Base-by-base conservation (phyloP, 2,329 filamentous ascomycete genomes). In the Apiospora marii region DNA sequence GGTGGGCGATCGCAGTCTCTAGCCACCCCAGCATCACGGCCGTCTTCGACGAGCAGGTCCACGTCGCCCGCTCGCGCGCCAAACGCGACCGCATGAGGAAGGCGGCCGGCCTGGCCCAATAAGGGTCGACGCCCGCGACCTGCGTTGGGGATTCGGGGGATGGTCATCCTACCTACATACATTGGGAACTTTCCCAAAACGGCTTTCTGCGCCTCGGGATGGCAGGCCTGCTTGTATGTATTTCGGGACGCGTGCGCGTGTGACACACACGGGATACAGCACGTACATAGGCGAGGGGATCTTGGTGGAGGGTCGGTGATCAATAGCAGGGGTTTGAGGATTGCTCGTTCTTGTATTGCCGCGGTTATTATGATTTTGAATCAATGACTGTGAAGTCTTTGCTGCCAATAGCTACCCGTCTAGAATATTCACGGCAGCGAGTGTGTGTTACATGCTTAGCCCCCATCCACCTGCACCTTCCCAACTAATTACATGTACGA, bases 1-100 rank as follows among this genome's bases (percentile, higher is more conserved):
- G 64, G 22, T 74, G 73, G 73, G 73, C 73, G 16, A 69, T 41
- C 30, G 72, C 72, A 37, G 71, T 74, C 14, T 71, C 49, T 30
- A 67, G 44, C 22, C 71, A 74, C 24, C 53, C 73, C 43, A 74
- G 64, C 58, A 58, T 74, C 27, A 70, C 69, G 22, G n/a, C 71
- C 34, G 43, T 74, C 44, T 74, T 74, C 14, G 69, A 74, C 67
- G 73, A 74, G 16, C 22, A 74, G n/a, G 46, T 71, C n/a, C 71
- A 72, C 49, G 73, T 74, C 6, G 69, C 68, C 43, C 51, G 73
- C 22, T 71, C 71, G n/a, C 64, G 68, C n/a, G 67, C 71, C 30
- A 73, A 73, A 37, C 53, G 72, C 44, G 61, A 46, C 24, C 70
- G 72, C 49, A 73, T 73, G 72, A 64, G 72, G 48, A 69, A 61